phyloP scores from a whole-genome alignment of 202 grass and related monocot genomes.

The Bolboschoenoplectus hybrid region DNA sequence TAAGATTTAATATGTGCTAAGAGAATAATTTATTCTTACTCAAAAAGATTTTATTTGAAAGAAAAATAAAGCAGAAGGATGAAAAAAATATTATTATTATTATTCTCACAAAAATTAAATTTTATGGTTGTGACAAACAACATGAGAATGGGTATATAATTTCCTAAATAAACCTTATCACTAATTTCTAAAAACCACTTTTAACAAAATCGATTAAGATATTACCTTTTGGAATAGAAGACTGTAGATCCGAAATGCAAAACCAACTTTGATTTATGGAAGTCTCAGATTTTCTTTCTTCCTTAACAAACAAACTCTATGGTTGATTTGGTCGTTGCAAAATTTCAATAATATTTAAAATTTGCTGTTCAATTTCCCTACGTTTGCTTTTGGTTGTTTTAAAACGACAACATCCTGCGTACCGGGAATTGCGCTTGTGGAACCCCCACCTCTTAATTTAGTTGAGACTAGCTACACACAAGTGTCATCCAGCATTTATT shows the following conservation, averaged over 20 bases:
- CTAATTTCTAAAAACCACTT: no score
- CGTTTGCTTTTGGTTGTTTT: constrained; percentile 7
- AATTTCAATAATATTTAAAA: constrained; percentile 15
- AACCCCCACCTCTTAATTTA: not conserved
- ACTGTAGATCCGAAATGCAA: not conserved
- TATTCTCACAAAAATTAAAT: not conserved
- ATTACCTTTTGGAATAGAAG: not conserved
- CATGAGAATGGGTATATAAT: not conserved
- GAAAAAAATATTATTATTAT: not conserved
- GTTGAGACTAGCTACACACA: not conserved
- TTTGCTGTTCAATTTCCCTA: not conserved
- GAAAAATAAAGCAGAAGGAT: not conserved
- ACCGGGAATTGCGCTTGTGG: constrained; percentile 31
- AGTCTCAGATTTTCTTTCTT: not conserved
- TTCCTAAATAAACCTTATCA: not conserved
- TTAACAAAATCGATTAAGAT: no score
- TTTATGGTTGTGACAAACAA: not conserved
- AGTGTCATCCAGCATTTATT: not conserved
- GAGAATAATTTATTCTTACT: no score
- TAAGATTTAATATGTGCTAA: no score
- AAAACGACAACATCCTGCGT: constrained; percentile 30
- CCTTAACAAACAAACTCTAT: not conserved
- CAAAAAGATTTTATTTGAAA: no score
- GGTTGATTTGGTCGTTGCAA: constrained; percentile 13
- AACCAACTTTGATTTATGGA: not conserved